Percentiles rank a stretch among this genome's conserved stretches.
phyloP scores from a whole-genome alignment of 768 basidiomycete species.

The Austroboletus eburneus region DNA sequence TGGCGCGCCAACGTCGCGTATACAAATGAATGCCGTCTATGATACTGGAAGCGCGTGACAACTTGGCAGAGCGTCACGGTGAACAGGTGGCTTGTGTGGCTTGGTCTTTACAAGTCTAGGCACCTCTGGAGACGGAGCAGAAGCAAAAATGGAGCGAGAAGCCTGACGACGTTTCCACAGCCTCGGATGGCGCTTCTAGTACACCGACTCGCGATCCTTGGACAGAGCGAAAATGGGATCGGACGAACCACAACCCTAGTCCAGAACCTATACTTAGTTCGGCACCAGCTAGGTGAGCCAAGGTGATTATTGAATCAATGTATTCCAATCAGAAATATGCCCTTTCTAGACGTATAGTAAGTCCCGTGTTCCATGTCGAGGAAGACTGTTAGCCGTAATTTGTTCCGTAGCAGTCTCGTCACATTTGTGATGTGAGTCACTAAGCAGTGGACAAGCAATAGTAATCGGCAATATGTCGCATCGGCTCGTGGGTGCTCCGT shows the following conservation, averaged over 20 bases:
- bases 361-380: no score
- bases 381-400: no score
- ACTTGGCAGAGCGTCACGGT: slow-evolving; percentile 45
- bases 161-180: slow-evolving; percentile 1
- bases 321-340: no score
- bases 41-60: slow-evolving; percentile 52
- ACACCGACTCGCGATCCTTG: slow-evolving; percentile 19
- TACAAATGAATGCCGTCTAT: slow-evolving; percentile 51
- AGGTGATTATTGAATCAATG: no score
- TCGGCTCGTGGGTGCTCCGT: no score
- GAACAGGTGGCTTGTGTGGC: slow-evolving; percentile 12
- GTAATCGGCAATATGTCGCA: no score
- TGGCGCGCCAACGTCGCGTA: slow-evolving; percentile 46
- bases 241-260: slow-evolving; percentile 37
- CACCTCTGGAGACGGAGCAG: slow-evolving; percentile 6
- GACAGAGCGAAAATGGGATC: slow-evolving; percentile 19
- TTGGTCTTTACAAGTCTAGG: slow-evolving; percentile 6
- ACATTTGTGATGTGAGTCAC: no score
- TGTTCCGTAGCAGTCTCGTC: no score
- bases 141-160: background rate
- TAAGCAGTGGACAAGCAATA: no score
- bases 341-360: no score
- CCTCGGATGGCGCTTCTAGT: background rate
- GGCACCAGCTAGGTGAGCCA: no score
- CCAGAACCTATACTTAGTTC: no score